phyloP scores from a whole-genome alignment of 352 stramenopile species.

The Thraustochytrium sp. region DNA sequence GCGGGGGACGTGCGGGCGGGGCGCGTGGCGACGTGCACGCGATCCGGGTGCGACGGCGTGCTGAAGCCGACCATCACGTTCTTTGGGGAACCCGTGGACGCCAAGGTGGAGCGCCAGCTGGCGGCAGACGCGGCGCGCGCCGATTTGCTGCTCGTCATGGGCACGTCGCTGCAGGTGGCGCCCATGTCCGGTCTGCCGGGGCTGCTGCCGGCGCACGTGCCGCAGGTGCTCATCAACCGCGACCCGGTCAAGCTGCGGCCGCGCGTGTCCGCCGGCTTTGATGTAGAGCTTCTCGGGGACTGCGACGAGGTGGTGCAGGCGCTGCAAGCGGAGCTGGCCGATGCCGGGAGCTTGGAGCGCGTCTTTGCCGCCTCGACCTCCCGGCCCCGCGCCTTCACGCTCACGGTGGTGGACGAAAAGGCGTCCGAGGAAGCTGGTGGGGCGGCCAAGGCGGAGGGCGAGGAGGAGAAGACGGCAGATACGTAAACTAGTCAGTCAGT shows the following conservation, averaged over 20 bases:
- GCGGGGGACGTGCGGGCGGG: not conserved
- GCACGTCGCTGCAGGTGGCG: slow-evolving; percentile 91
- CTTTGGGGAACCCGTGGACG: slow-evolving; percentile 87
- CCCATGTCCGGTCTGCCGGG: slow-evolving; percentile 82
- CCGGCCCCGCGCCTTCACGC: not conserved
- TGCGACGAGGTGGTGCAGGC: not conserved
- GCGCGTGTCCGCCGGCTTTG: not conserved
- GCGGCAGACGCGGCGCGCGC: slow-evolving; percentile 67
- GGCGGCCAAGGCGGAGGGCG: too few relatives aligned
- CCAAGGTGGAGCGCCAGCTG: slow-evolving; percentile 69
- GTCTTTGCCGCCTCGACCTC: not conserved
- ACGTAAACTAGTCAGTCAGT: too few relatives aligned
- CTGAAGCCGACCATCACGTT: slow-evolving; percentile 95
- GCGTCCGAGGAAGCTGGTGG: too few relatives aligned
- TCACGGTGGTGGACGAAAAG: too few relatives aligned
- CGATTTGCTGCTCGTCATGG: slow-evolving; percentile 94
- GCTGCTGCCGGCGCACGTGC: slow-evolving; percentile 67
- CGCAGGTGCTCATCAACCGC: slow-evolving; percentile 79
- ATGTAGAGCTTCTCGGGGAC: not conserved
- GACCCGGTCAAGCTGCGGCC: slow-evolving; percentile 55
- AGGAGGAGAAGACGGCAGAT: too few relatives aligned
- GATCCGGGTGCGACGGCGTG: slow-evolving; percentile 68
- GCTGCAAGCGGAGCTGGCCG: not conserved
- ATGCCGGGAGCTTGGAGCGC: too few relatives aligned
- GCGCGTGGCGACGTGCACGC: not conserved